Evolutionary conservation across 2,329 filamentous ascomycete genomes (phyloP).

Genomic region (Salinomyces thailandicus): DNA sequence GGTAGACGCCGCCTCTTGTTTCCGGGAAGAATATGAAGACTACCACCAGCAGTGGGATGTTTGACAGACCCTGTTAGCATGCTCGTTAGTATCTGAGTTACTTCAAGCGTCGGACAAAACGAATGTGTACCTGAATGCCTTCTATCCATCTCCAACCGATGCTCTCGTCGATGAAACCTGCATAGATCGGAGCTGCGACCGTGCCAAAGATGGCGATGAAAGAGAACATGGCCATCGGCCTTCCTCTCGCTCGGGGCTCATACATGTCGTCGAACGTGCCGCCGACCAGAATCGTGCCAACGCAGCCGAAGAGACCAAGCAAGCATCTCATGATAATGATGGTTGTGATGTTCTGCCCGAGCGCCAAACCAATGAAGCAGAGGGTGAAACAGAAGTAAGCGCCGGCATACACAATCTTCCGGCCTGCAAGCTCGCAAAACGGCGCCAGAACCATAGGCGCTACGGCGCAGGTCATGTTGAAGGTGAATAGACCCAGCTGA

Average conservation of each 20-base stretch:
- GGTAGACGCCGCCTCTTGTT: conserved; percentile 38
- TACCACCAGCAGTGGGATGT: conserved; percentile 38
- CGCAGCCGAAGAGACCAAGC: conserved; percentile 41
- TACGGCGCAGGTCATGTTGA: conserved; percentile 41
- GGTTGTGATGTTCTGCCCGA: conserved; percentile 40
- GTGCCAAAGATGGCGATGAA: conserved; percentile 44
- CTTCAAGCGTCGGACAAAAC: too few species aligned
- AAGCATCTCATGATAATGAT: conserved; percentile 39
- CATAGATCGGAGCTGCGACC: conserved; percentile 44
- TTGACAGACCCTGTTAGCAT: conserved; percentile 41
- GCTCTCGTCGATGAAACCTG: conserved; percentile 43
- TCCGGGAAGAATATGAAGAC: conserved; percentile 37
- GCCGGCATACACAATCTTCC: conserved; percentile 38
- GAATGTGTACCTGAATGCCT: too few species aligned
- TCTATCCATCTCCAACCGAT: conserved; percentile 47
- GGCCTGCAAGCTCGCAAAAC: conserved; percentile 41
- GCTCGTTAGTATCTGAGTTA: too few species aligned
- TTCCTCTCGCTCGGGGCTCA: conserved; percentile 34
- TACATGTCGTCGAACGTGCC: conserved; percentile 44
- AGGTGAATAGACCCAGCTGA: conserved; percentile 41
- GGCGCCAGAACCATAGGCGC: conserved; percentile 40
- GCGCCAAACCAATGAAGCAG: conserved; percentile 39
- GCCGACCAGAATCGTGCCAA: conserved; percentile 41
- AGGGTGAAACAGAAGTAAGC: conserved; percentile 38
- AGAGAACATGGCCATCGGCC: conserved; percentile 40